Evolutionary conservation across 495 filamentous ascomycete genomes (phyloP), one percentile per base, ranked within the genome.

Genomic region (Penicillium canariense): DNA sequence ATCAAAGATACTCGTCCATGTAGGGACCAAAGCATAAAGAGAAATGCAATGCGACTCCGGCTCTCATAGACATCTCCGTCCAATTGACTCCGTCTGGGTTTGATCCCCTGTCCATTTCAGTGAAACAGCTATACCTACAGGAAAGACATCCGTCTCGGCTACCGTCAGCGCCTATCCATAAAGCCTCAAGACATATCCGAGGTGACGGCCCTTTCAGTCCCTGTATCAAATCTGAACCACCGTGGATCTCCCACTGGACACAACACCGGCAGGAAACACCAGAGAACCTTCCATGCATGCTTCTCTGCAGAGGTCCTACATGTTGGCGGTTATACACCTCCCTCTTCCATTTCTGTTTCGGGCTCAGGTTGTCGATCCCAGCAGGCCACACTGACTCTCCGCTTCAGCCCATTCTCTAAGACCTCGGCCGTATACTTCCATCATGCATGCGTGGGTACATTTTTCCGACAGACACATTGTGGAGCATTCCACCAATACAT

Each of bases 201-300:
- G 14, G 47, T 53, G 58, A 55, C 47, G 39, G 34, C 65, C 49
- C 40, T 63, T 65, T 52, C 20, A 52, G n/a, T n/a, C 43, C 12
- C 26, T 46, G 5, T 14, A 48, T 35, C 31, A 32, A 28, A 31
- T 18, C 47, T 46, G 28, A 31, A 42, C 30, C 35, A 27, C 14
- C 32, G 26, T 18, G 12, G 40, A 17, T 23, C 20, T 22, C 20
- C 38, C 38, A 47, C 25, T 53, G 40, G 48, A 54, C 52, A 55
- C 43, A 32, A 18, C 7, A 26, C 15, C 45, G 27, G 31, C 14
- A 48, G 32, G 22, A 50, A 28, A 43, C 1, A 49, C 61, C 53
- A 69, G 58, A 64, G 69, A 72, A 72, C 12, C 44, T 72, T 75
- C 70, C 54, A 68, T 68, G 66, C 67, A 72, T 54, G 53, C 68